These are phyloP conservation scores for Yarrowia osloensis DNA, from an alignment of 805 yeast genomes.

Conservation along the genomic window DNA sequence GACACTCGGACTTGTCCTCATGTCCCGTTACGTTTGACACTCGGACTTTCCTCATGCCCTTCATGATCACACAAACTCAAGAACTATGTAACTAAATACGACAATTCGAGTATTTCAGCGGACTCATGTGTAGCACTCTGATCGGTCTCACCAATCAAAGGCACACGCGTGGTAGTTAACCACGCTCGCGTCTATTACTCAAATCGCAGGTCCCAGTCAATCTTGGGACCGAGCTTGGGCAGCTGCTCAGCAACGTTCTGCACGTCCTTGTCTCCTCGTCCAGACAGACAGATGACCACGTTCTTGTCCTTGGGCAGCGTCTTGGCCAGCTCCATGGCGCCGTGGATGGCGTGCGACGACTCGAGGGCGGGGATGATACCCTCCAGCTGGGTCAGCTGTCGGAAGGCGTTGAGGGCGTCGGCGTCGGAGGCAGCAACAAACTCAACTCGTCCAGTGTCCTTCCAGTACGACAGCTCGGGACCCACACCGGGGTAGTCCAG, in stretches of 20 bases:
- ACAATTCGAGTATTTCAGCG: conserved; percentile 12
- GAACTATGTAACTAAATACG: background rate
- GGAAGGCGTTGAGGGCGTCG: conserved; percentile 91
- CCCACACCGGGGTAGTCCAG: conserved; percentile 99
- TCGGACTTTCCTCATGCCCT: too few relatives aligned
- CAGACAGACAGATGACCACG: conserved; percentile 86
- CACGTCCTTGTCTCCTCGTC: conserved; percentile 99
- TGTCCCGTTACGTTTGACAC: too few relatives aligned
- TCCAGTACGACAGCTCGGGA: conserved; percentile 96
- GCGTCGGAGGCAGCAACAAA: conserved; percentile 93
- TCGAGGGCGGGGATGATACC: conserved; percentile 99
- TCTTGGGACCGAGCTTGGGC: conserved; percentile 85
- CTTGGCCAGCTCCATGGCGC: conserved; percentile 87
- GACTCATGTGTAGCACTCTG: conserved; percentile 19
- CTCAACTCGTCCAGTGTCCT: conserved; percentile 86
- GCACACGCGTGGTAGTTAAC: conserved; percentile 20
- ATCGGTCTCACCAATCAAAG: background rate
- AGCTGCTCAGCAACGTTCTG: conserved; percentile 94
- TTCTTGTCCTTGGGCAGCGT: conserved; percentile 76
- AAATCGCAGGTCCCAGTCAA: conserved; percentile 95
- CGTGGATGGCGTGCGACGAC: conserved; percentile 93
- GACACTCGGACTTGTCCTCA: too few relatives aligned
- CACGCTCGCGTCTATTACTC: conserved; percentile 33
- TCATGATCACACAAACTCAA: background rate
- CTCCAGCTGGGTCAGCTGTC: conserved; percentile 83